phyloP scores from a whole-genome alignment of 1,139 yeast species.

The Yamadazyma jaroonii region DNA sequence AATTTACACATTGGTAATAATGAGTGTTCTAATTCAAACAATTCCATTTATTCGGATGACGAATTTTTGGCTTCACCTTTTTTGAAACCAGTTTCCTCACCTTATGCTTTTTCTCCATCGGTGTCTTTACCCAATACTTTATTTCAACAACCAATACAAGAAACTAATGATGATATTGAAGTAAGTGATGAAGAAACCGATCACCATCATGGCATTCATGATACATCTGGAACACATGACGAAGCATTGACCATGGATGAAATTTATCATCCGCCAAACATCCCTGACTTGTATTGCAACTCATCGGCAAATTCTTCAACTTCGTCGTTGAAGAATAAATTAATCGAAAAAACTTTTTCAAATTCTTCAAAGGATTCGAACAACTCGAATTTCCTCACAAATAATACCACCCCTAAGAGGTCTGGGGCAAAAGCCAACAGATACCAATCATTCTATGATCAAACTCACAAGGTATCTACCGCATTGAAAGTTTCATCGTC shows the following conservation, averaged over 20 bases:
- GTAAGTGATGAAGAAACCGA: constrained; percentile 13
- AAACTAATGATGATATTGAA: constrained; percentile 27
- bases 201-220: background rate
- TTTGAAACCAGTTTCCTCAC: constrained; percentile 21
- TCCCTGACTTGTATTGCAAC: constrained; percentile 25
- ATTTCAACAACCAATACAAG: constrained; percentile 33
- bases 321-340: constrained; percentile 28
- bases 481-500: constrained; percentile 44
- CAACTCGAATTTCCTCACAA: constrained; percentile 3
- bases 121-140: constrained; percentile 21
- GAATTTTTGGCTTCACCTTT: constrained; percentile 37
- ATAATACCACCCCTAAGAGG: constrained; percentile 27
- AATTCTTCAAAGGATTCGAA: constrained; percentile 32
- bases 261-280: constrained; percentile 23
- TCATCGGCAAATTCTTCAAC: constrained; percentile 35
- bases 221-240: constrained; percentile 20
- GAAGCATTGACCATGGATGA: constrained; percentile 20
- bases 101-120: constrained; percentile 27
- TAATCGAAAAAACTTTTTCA: constrained; percentile 33
- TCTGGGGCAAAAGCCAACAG: constrained; percentile 50
- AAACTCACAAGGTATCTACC: constrained; percentile 42
- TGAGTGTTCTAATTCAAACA: constrained; percentile 1
- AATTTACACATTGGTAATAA: constrained; percentile 29
- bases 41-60: constrained; percentile 33
- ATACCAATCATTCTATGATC: constrained; percentile 51